A percentile compares a stretch with the other conserved stretches of the same genome.
Evolutionary conservation across 345 rosid species (phyloP).

Genomic region (rapeseed (Brassica napus)): DNA sequence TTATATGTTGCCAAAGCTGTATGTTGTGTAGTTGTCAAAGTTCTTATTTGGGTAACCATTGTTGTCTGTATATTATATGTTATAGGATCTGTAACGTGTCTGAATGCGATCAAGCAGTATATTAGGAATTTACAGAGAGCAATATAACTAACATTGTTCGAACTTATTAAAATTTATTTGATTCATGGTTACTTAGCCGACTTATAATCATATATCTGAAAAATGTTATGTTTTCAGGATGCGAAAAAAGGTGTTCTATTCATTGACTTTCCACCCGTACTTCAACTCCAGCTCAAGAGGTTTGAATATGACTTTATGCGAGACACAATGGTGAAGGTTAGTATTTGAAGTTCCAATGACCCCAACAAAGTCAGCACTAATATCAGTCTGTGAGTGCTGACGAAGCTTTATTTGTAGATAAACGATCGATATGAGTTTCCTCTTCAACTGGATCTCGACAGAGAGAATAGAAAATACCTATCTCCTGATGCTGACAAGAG

Average conservation of each 20-base stretch:
- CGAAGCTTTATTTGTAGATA: constrained; percentile 50
- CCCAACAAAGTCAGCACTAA: constrained; percentile 18
- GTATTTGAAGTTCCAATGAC: constrained; percentile 26
- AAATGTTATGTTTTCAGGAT: constrained; percentile 53
- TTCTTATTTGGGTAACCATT: background rate
- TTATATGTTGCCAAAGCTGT: constrained; percentile 15
- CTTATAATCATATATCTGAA: constrained; percentile 5
- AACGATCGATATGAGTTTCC: constrained; percentile 98
- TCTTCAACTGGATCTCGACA: constrained; percentile 89
- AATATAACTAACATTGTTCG: background rate
- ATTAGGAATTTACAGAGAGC: constrained; percentile 5
- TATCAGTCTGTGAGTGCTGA: constrained; percentile 3
- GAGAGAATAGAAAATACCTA: constrained; percentile 71
- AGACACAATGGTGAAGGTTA: constrained; percentile 38
- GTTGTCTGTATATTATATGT: constrained; percentile 10
- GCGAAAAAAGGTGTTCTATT: constrained; percentile 94
- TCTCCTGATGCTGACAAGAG: constrained; percentile 47
- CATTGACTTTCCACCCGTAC: constrained; percentile 96
- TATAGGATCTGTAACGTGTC: background rate
- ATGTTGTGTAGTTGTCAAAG: background rate
- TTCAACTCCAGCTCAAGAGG: constrained; percentile 93
- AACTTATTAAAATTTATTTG: background rate
- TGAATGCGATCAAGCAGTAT: constrained; percentile 7
- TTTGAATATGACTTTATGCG: constrained; percentile 98
- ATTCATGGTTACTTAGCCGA: background rate